Base-by-base conservation (phyloP, 2,329 filamentous ascomycete genomes). In the Colletotrichum sojae region DNA sequence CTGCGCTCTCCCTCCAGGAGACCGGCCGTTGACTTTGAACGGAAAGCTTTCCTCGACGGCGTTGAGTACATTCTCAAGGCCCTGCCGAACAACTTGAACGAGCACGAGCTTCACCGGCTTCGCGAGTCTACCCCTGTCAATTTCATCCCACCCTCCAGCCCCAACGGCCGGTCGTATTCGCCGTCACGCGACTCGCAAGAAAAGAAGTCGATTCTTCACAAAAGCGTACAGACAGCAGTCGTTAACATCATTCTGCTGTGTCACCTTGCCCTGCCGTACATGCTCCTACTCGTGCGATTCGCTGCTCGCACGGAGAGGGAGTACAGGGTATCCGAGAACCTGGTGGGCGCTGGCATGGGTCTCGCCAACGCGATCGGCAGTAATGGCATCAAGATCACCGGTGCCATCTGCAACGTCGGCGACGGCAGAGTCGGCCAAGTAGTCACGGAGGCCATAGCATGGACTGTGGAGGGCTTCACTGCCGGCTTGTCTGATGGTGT, bases 401-500 rank as follows among this genome's bases (percentile, higher is more conserved):
- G 85, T 10, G 83, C 86, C 0, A 80, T 93, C 4, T 85, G 85
- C 67, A 85, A 84, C 52, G 85, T 92, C 79, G 88, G 90, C 22
- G 88, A 92, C 68, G 91, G 91, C 0, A 87, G 84, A 69, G 80
- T 92, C n/a, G 90, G 90, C 0, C 84, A 89, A 70, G 81, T 83
- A 3, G 76, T 92, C 22, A 83, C 86, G 18, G 86, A 88, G 39
- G 75, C 87, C 10, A 84, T 86, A 3, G 76, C 85, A 3, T 94
- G 91, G 88, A 86, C 89, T 74, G 78, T 92, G 1, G 85, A 90
- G 71, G 88, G 89, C 20, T 80, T 94, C 58, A 85, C 89, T 2
- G 90, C 89, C 15, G 92, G 92, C 0, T 81, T 94, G 49, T 89
- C 89, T 73, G 90, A 93, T 73, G 90, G 92, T 6, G 81, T 86